Conservation (phyloP, 2,329 filamentous ascomycete species). For the Plectosphaerella plurivora region DNA sequence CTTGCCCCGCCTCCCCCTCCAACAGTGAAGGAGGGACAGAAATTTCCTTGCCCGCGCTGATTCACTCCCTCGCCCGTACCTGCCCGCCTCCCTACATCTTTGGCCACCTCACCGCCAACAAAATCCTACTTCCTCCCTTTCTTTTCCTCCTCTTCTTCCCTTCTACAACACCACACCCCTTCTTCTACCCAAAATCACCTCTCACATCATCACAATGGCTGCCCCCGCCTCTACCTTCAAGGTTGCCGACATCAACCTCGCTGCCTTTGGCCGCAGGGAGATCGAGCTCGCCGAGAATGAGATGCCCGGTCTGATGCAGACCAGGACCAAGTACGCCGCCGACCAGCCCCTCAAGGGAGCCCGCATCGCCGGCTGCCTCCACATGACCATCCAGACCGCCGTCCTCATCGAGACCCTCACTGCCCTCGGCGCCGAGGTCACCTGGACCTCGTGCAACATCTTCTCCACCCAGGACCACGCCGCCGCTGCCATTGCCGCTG, state of each 20-base stretch:
- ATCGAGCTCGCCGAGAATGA: constrained; percentile 95
- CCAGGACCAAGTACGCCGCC: constrained; percentile 80
- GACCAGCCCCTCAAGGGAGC: constrained; percentile 94
- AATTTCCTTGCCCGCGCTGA: constrained; percentile 7
- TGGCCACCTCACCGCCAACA: neutral
- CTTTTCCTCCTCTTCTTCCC: constrained; percentile 6
- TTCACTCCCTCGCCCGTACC: neutral
- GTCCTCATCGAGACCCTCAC: constrained; percentile 98
- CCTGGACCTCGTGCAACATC: constrained; percentile 99
- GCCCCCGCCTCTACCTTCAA: constrained; percentile 92
- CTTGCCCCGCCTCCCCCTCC: constrained; percentile 1
- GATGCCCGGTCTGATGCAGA: constrained; percentile 98
- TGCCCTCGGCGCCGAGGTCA: constrained; percentile 93
- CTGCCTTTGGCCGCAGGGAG: constrained; percentile 98
- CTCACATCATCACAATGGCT: constrained; percentile 45
- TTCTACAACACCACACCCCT: constrained; percentile 5
- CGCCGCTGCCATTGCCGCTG: constrained; percentile 91
- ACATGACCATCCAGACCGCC: constrained; percentile 99
- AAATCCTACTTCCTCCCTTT: neutral
- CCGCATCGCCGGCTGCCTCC: constrained; percentile 94
- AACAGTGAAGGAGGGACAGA: constrained; percentile 5
- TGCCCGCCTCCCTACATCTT: neutral
- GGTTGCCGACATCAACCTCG: constrained; percentile 96
- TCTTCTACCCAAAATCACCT: constrained; percentile 11
- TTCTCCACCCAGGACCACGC: constrained; percentile 99